Conservation (phyloP, 495 filamentous ascomycete species). For the Parmelia sp. region DNA sequence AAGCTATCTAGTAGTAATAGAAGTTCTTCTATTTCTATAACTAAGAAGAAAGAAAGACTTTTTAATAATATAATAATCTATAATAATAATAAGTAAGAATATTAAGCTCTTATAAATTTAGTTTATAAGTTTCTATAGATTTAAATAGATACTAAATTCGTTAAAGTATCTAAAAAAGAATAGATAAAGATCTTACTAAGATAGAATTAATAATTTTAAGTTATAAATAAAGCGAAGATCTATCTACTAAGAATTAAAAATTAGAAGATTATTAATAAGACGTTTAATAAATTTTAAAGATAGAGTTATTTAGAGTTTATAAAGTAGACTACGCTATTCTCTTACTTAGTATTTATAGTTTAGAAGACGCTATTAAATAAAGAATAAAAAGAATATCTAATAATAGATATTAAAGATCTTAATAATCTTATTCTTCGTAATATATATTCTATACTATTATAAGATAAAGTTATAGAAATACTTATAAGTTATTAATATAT, state of each 20-base stretch:
- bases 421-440: constrained; percentile 10
- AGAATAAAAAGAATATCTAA: not conserved
- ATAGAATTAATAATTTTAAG: not conserved
- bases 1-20: not conserved
- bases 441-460: not conserved
- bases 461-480: not conserved
- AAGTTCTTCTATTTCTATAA: not conserved
- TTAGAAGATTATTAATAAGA: not conserved
- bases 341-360: not conserved
- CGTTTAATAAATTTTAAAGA: not conserved
- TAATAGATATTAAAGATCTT: constrained; percentile 7
- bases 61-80: not conserved
- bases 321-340: not conserved
- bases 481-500: not conserved
- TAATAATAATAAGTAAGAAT: not conserved
- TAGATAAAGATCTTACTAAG: constrained; percentile 6
- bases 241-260: not conserved
- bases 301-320: not conserved
- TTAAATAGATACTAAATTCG: constrained; percentile 5
- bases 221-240: not conserved
- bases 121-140: not conserved
- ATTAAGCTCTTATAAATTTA: not conserved
- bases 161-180: not conserved
- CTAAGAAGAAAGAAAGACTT: not conserved
- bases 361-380: constrained; percentile 5